These are phyloP conservation scores for Phytophthora megakarya DNA, from an alignment of 352 stramenopile genomes.

Conservation along the genomic window DNA sequence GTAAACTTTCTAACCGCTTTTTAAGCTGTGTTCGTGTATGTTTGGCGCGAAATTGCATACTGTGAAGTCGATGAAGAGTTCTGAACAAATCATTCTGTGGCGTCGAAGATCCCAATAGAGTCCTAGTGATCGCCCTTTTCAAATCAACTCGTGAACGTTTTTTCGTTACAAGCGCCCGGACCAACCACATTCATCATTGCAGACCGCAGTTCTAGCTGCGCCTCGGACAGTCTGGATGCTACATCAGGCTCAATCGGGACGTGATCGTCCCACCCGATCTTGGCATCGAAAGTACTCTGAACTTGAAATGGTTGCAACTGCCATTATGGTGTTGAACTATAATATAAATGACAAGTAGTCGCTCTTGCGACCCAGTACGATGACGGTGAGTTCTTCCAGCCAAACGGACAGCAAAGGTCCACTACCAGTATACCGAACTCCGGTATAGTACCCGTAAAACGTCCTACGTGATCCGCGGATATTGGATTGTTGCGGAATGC, in stretches of 20 bases:
- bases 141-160: slow-evolving; percentile 27
- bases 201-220: not conserved
- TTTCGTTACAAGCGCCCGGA: slow-evolving; percentile 18
- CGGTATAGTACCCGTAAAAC: slow-evolving; percentile 10
- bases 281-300: slow-evolving; percentile 5
- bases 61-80: not conserved
- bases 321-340: not conserved
- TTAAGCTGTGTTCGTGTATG: slow-evolving; percentile 10
- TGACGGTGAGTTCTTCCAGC: slow-evolving; percentile 12
- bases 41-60: not conserved
- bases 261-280: slow-evolving; percentile 25
- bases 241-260: slow-evolving; percentile 21
- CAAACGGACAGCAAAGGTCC: slow-evolving; percentile 15
- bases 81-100: slow-evolving; percentile 9
- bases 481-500: slow-evolving; percentile 10
- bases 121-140: slow-evolving; percentile 4
- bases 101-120: slow-evolving; percentile 20
- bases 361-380: slow-evolving; percentile 3
- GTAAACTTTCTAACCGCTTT: slow-evolving; percentile 10
- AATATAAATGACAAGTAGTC: slow-evolving; percentile 13
- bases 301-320: not conserved
- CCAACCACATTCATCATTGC: slow-evolving; percentile 15
- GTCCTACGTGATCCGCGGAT: not conserved
- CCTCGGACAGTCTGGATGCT: slow-evolving; percentile 8
- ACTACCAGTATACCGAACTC: slow-evolving; percentile 9